Conservation (phyloP, 208 protist genomes). For the Leishmania braziliensis region DNA sequence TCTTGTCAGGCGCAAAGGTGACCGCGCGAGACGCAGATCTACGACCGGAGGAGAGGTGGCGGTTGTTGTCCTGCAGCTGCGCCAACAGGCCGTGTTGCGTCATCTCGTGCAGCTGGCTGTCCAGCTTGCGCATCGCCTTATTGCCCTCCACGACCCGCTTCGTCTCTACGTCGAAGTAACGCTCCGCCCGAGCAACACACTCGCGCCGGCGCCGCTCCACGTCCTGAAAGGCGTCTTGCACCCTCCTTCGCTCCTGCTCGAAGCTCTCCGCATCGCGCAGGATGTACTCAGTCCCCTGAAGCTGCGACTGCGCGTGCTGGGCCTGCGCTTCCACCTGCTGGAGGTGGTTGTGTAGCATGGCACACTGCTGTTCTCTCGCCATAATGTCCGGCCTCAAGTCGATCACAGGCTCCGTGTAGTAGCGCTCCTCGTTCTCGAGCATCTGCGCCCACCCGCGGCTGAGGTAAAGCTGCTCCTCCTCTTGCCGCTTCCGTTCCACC, state of each 20-base stretch:
- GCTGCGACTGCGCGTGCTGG: conserved; percentile 33
- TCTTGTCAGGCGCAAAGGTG: conserved; percentile 59
- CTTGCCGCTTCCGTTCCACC: conserved; percentile 33
- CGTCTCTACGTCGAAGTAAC: conserved; percentile 69
- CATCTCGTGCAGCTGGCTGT: conserved; percentile 56
- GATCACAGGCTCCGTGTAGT: conserved; percentile 63
- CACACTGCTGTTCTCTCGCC: conserved; percentile 55
- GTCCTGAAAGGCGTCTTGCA: conserved; percentile 43
- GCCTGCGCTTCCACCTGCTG: conserved; percentile 48
- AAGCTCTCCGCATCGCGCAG: conserved; percentile 41
- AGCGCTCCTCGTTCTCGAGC: conserved; percentile 75
- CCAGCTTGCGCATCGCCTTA: conserved; percentile 39
- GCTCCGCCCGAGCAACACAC: conserved; percentile 46
- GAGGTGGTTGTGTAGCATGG: conserved; percentile 42
- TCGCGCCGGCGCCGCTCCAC: conserved; percentile 50
- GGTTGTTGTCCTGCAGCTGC: conserved; percentile 25
- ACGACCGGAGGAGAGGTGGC: conserved; percentile 5
- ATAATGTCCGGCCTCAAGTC: conserved; percentile 49
- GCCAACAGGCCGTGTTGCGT: conserved; percentile 30
- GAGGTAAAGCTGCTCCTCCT: conserved; percentile 61
- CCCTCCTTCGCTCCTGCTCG: conserved; percentile 39
- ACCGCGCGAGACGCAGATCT: conserved; percentile 45
- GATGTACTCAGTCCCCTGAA: conserved; percentile 39
- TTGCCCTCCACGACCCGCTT: conserved; percentile 48
- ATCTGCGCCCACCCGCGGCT: conserved; percentile 66